These are phyloP conservation scores for Laguncularia racemosa DNA, from an alignment of 345 rosid genomes.

Conservation along the genomic window DNA sequence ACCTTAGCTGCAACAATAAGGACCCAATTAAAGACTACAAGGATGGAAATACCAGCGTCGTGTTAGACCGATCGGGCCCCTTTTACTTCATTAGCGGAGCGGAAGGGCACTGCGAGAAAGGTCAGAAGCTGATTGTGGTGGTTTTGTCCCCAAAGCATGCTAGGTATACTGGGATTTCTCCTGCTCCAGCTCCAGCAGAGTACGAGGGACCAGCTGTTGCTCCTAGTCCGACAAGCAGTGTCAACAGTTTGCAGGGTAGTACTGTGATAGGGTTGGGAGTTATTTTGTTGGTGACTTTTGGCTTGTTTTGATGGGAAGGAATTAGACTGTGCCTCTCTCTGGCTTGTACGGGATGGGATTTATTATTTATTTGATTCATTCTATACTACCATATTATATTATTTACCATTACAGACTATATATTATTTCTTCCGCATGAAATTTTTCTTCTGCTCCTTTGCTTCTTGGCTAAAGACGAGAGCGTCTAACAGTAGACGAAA, in stretches of 20 bases:
- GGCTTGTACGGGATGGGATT: background rate
- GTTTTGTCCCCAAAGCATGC: conserved; percentile 40
- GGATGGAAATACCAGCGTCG: conserved; percentile 62
- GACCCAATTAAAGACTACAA: conserved; percentile 51
- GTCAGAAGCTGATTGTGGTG: conserved; percentile 63
- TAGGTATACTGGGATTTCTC: conserved; percentile 32
- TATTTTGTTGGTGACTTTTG: conserved; percentile 2
- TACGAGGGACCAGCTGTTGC: conserved; percentile 51
- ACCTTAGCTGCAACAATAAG: conserved; percentile 50
- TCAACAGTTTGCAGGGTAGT: conserved; percentile 18
- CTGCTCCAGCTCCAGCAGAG: conserved; percentile 41
- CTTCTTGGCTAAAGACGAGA: too few relatives aligned
- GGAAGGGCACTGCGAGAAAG: conserved; percentile 62
- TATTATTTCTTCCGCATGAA: too few relatives aligned
- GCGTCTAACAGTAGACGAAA: too few relatives aligned
- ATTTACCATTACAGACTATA: too few relatives aligned
- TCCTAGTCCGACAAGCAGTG: conserved; percentile 38
- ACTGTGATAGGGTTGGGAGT: conserved; percentile 4
- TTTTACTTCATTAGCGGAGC: conserved; percentile 79
- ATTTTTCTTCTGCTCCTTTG: too few relatives aligned
- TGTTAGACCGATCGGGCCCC: conserved; percentile 51
- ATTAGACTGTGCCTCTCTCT: background rate
- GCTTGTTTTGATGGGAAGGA: conserved; percentile 16
- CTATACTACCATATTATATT: too few relatives aligned
- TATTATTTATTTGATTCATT: too few relatives aligned